Evolutionary conservation across 2,329 filamentous ascomycete species (phyloP).

Genomic region (Macrophomina pseudophaseolina): DNA sequence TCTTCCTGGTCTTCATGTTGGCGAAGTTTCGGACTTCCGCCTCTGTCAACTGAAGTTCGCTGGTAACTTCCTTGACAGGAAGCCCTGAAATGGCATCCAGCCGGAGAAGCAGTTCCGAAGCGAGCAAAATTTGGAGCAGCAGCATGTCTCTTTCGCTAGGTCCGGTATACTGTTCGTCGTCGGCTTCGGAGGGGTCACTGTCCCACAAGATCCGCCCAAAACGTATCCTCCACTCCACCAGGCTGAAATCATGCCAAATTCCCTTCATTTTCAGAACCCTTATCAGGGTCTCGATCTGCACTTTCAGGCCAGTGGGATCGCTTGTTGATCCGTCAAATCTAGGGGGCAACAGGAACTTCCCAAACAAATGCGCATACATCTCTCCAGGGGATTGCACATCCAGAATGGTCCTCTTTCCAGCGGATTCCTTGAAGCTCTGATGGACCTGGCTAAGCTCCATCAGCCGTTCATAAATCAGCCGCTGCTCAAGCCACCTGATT

Average conservation of each 20-base stretch:
- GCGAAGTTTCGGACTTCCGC: conserved; percentile 54
- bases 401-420: conserved; percentile 57
- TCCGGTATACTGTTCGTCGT: conserved; percentile 29
- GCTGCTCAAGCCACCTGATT: conserved; percentile 42
- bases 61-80: conserved; percentile 40
- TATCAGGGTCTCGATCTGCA: conserved; percentile 72
- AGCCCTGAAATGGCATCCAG: conserved; percentile 54
- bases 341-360: conserved; percentile 49
- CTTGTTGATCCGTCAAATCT: conserved; percentile 49
- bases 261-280: conserved; percentile 68
- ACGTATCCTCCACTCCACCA: conserved; percentile 75
- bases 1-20: conserved; percentile 55
- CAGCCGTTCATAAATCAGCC: conserved; percentile 42
- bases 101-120: conserved; percentile 60
- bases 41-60: conserved; percentile 47
- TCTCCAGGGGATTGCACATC: conserved; percentile 59
- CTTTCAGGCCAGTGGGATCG: conserved; percentile 66
- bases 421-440: conserved; percentile 59
- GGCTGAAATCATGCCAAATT: conserved; percentile 76
- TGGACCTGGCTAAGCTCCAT: conserved; percentile 58
- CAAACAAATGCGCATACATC: conserved; percentile 51
- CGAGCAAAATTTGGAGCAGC: conserved; percentile 59
- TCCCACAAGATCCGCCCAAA: conserved; percentile 76
- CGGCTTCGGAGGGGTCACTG: conserved; percentile 30
- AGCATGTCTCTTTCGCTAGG: conserved; percentile 58